Evolutionary conservation across 176 grass and related monocot genomes (phyloP), one percentile per base, ranked within the genome.

Genomic region (Cenchrus americanus): DNA sequence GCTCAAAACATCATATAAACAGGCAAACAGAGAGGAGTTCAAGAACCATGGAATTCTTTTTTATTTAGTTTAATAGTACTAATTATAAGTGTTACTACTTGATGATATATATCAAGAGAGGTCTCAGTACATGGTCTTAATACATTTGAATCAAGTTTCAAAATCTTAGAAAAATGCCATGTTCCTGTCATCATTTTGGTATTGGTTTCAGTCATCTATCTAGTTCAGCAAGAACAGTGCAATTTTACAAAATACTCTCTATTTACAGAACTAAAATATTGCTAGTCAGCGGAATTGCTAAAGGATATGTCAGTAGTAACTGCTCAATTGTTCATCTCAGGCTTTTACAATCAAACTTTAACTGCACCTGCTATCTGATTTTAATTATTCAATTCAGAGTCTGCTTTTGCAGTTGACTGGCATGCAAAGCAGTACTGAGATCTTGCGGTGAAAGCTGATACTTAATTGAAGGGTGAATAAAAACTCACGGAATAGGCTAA

Each of bases 111-210:
- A 52, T 52, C 61, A 21, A 59, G 0, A 80, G 58, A 50, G 12
- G 6, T 73, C 12, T 42, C 13, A 17, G 59, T 88, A 49, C 17
- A 53, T 65, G 13, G 24, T 34, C 19, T 49, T 66, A 57, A 26
- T 37, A 26, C 52, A 22, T 63, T 63, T 87, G 71, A 85, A 85
- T 44, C 49, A 61, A 69, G 10, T 82, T 52, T 40, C 42, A 68
- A 5, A 84, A 77, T 77, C 68, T 53, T 58, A 51, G 53, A 14
- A 26, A 17, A 57, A 22, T 13, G 12, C 8, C 48, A 47, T 65
- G 21, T 77, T 58, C 32, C 66, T 87, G 83, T 77, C 41, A 77
- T 61, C 52, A 71, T 24, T 83, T 1, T 51, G 41, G 64, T 58
- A 78, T 67, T 76, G 51, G 26, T 62, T 62, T 48, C 14, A 78